A percentile compares a stretch with the other conserved stretches of the same genome.
phyloP scores from a whole-genome alignment of 306 rosid species.

The Pterocarpus macrocarpus region DNA sequence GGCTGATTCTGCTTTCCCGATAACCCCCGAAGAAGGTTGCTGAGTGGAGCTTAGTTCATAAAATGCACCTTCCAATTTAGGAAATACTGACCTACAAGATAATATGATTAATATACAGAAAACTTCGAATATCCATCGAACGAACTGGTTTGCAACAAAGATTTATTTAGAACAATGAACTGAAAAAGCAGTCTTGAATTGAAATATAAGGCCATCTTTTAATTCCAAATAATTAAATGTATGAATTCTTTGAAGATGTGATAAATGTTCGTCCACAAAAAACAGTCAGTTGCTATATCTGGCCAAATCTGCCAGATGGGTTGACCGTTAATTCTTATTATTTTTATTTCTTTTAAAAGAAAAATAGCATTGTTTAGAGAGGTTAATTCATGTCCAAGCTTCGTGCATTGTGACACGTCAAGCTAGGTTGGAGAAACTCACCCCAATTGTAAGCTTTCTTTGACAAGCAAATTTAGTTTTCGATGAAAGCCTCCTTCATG shows the following conservation, averaged over 20 bases:
- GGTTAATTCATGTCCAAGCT: conserved; percentile 35
- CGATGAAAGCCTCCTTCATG: conserved; percentile 86
- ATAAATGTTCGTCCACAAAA: conserved; percentile 22
- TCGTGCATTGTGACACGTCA: conserved; percentile 41
- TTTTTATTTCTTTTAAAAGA: background rate
- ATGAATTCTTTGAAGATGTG: conserved; percentile 33
- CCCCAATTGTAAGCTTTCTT: conserved; percentile 73
- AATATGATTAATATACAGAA: conserved; percentile 35
- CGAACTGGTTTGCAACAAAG: conserved; percentile 27
- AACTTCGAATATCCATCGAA: conserved; percentile 34
- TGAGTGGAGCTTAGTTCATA: conserved; percentile 52
- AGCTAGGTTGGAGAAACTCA: conserved; percentile 50
- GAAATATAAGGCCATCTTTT: conserved; percentile 23
- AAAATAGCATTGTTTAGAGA: conserved; percentile 23
- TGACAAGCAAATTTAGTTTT: conserved; percentile 70
- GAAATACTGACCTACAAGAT: conserved; percentile 61
- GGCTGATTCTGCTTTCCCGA: conserved; percentile 44
- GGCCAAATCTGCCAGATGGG: conserved; percentile 28
- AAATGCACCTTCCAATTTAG: conserved; percentile 50
- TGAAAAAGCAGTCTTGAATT: conserved; percentile 21
- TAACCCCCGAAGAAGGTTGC: conserved; percentile 48
- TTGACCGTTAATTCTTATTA: background rate
- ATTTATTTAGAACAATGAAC: conserved; percentile 34
- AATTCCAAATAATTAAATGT: conserved; percentile 20
- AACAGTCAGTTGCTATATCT: conserved; percentile 4